Conservation (phyloP, 129 eudicot species). For the Lactuca sativa region DNA sequence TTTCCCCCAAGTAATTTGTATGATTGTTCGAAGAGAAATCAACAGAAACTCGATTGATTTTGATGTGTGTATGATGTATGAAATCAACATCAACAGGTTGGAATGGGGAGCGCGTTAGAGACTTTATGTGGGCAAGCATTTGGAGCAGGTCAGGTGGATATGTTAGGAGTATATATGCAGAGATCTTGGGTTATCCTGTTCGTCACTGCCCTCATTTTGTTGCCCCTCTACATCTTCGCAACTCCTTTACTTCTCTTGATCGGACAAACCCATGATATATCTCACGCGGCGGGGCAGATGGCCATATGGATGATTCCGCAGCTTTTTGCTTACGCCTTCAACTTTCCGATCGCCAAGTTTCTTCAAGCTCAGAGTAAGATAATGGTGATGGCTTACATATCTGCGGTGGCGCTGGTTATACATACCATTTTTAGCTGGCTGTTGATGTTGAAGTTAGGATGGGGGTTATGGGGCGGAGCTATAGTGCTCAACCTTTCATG, state of each 20-base stretch:
- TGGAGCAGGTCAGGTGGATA: slow-evolving; percentile 55
- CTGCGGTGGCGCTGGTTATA: slow-evolving; percentile 18
- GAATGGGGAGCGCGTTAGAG: slow-evolving; percentile 64
- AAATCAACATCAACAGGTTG: slow-evolving; percentile 30
- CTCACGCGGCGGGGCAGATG: slow-evolving; percentile 36
- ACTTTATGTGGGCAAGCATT: slow-evolving; percentile 65
- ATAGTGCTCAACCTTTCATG: slow-evolving; percentile 36
- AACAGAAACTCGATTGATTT: neutral
- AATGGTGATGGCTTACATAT: slow-evolving; percentile 38
- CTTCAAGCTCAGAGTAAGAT: slow-evolving; percentile 53
- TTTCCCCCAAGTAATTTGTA: neutral
- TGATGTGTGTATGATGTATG: neutral
- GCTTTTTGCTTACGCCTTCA: slow-evolving; percentile 41
- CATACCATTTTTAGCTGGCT: slow-evolving; percentile 41
- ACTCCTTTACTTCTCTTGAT: slow-evolving; percentile 38
- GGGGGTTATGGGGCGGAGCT: slow-evolving; percentile 46
- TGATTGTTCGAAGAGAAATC: neutral
- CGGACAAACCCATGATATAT: slow-evolving; percentile 49
- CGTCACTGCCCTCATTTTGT: slow-evolving; percentile 24
- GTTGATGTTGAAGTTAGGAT: slow-evolving; percentile 29
- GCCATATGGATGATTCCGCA: slow-evolving; percentile 50
- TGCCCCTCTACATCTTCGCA: slow-evolving; percentile 43
- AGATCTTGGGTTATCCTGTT: slow-evolving; percentile 53
- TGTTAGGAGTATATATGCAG: slow-evolving; percentile 65
- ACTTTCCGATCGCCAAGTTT: slow-evolving; percentile 47